Evolutionary conservation across 768 basidiomycete genomes (phyloP).

Genomic region (Tulasnella sp.): DNA sequence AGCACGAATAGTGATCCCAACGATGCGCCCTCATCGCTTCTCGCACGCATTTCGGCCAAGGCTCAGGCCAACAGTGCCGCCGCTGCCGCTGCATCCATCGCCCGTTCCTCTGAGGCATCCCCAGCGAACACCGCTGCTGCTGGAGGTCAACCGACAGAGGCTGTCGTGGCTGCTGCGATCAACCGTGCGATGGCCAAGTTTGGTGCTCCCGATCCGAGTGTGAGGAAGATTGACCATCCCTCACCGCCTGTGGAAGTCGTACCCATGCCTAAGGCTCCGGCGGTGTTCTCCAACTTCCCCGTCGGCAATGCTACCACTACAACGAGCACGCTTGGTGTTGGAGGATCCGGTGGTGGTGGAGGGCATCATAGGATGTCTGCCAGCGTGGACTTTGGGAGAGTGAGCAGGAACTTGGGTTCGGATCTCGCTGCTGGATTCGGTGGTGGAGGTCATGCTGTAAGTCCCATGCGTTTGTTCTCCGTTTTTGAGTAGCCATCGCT

Average conservation of each 20-base stretch:
- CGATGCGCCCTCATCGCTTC: conserved; percentile 58
- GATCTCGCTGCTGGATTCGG: conserved; percentile 5
- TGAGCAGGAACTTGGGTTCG: background rate
- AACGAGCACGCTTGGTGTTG: background rate
- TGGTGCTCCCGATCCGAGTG: background rate
- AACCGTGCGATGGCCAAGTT: conserved; percentile 6
- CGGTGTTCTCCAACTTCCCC: background rate
- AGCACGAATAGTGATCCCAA: conserved; percentile 68
- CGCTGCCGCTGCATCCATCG: background rate
- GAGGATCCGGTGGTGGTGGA: background rate
- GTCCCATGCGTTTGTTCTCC: background rate
- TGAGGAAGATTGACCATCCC: background rate
- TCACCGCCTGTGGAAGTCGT: background rate
- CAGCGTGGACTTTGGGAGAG: conserved; percentile 10
- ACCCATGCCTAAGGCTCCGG: background rate
- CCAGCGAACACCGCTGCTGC: background rate
- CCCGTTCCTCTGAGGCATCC: conserved; percentile 3
- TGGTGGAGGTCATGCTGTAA: conserved; percentile 10
- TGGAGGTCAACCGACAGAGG: background rate
- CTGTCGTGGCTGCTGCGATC: conserved; percentile 6
- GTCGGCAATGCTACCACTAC: background rate
- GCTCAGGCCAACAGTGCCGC: conserved; percentile 12
- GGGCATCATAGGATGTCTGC: conserved; percentile 12
- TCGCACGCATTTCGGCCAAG: conserved; percentile 65
- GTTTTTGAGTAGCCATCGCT: no score